phyloP scores from a whole-genome alignment of 192 early-diverging fungal genomes.

The Powellomyces hirtus region DNA sequence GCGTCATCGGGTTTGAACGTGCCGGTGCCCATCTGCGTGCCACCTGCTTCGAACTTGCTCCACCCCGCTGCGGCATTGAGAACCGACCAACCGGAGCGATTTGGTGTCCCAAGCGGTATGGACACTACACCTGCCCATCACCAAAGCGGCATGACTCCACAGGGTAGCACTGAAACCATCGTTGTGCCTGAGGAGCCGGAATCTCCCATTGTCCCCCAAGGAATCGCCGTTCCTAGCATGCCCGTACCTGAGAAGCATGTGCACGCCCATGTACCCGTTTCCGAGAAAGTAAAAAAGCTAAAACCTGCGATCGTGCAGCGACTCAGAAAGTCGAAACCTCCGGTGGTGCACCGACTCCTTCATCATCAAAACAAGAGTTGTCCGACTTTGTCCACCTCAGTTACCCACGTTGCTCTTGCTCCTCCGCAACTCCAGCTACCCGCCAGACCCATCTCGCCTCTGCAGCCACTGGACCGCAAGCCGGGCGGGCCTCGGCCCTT shows the following conservation, averaged over 20 bases:
- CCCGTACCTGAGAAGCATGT: too few species aligned
- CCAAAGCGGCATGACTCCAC: too few species aligned
- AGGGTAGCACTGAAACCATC: not conserved
- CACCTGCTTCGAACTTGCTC: too few species aligned
- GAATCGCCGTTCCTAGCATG: not conserved
- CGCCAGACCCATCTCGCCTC: not conserved
- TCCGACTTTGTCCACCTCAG: not conserved
- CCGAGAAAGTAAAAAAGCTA: too few species aligned
- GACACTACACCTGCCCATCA: too few species aligned
- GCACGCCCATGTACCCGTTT: too few species aligned
- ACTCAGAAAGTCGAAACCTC: not conserved
- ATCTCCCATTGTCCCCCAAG: not conserved
- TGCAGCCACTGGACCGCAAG: not conserved
- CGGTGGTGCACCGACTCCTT: not conserved
- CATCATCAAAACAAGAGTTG: conserved; percentile 9
- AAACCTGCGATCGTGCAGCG: too few species aligned
- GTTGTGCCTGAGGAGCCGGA: not conserved
- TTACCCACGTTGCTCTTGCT: not conserved
- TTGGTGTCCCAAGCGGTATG: too few species aligned
- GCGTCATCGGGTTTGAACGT: too few species aligned
- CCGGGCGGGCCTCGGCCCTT: conserved; percentile 21
- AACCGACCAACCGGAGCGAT: too few species aligned
- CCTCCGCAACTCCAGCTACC: not conserved
- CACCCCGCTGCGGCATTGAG: too few species aligned
- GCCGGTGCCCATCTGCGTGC: too few species aligned